phyloP scores from a whole-genome alignment of 73 alveolate species.

The Paramecium octaurelia region DNA sequence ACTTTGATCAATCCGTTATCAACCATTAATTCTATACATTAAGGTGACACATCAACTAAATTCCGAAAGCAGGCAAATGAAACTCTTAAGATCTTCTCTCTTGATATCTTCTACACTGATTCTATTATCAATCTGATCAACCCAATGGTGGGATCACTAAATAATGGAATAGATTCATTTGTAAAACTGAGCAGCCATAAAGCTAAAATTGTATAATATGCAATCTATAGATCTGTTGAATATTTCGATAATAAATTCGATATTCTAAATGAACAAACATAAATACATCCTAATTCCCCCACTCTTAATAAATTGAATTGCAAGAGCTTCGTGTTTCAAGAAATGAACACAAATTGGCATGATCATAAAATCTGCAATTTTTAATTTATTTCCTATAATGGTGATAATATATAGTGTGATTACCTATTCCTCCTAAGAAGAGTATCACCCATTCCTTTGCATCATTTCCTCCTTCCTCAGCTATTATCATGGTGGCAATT shows the following conservation, averaged over 20 bases:
- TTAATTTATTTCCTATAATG: not conserved
- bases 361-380: constrained; percentile 18
- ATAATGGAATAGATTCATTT: constrained; percentile 16
- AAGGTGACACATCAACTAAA: not conserved
- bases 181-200: constrained; percentile 50
- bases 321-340: not conserved
- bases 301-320: not conserved
- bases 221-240: constrained; percentile 47
- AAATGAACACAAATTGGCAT: constrained; percentile 47
- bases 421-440: not conserved
- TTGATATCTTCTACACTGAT: constrained; percentile 56
- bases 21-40: constrained; percentile 56
- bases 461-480: constrained; percentile 35
- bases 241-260: not conserved
- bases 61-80: constrained; percentile 56
- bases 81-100: constrained; percentile 63
- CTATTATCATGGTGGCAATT: constrained; percentile 46
- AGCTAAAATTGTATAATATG: constrained; percentile 50
- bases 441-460: constrained; percentile 30
- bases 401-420: not conserved
- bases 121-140: constrained; percentile 44
- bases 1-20: constrained; percentile 52
- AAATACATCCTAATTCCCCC: constrained; percentile 13
- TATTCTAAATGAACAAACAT: not conserved
- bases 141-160: constrained; percentile 46